Evolutionary conservation across 495 filamentous ascomycete species (phyloP), one percentile per base, ranked within the genome.

Genomic region (Chaetomium fimeti): DNA sequence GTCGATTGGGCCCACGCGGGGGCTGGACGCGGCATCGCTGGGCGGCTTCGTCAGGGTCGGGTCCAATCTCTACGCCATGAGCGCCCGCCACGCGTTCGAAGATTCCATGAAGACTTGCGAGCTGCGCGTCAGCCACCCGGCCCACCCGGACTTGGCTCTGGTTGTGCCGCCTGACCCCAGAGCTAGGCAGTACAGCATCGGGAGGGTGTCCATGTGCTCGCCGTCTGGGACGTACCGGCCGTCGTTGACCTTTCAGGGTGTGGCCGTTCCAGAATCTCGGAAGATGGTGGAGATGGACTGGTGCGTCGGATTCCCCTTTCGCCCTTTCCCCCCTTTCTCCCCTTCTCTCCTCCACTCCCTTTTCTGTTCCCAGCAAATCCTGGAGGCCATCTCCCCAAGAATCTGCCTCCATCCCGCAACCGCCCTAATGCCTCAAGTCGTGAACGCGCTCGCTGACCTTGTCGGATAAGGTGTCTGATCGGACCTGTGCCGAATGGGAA

Each of bases 231-330:
- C 51, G 29, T 24, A 60, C 13, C 45, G 62, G 38, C 54, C 62
- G 16, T 68, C 62, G 32, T 20, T 62, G n/a, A 65, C 62, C 9
- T 68, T 68, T 43, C 45, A 45, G 27, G 47, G 57, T 1, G 56
- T n/a, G 7, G 18, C n/a, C 13, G n/a, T 63, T 7, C 8, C 54
- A 11, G 13, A 62, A 1, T 5, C 5, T 11, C 22, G 16, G 27
- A 62, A 40, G 25, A 18, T 32, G 32, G 62, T 68, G 13, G 66
- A 65, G 59, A 62, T 68, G 62, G 66, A 68, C 18, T 68, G 47
- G 29, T 68, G 58, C 29, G 32, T 36, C 12, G 6, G 32, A 36
- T 36, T 36, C 32, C 32, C 32, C 3, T 36, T 36, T 5, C 12
- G 6, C 8, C 32, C 32, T 9, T 36, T 11, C 32, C 32, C 12